phyloP scores from a whole-genome alignment of 768 basidiomycete genomes.

The Leccinum sublutescens region DNA sequence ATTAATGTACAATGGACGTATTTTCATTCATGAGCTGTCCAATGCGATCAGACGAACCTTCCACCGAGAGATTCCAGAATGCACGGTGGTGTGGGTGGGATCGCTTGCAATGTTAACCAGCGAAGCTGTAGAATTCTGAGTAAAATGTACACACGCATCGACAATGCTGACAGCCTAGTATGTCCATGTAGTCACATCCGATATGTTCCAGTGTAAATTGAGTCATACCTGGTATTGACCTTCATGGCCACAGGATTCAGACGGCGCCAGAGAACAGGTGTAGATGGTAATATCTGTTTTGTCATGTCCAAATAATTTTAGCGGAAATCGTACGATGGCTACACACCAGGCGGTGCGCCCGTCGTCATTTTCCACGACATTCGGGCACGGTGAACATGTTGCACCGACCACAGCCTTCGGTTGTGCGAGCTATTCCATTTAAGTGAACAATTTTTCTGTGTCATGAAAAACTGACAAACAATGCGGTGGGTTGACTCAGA shows the following conservation, averaged over 20 bases:
- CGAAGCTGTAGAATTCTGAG: neutral
- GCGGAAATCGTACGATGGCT: neutral
- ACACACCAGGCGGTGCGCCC: neutral
- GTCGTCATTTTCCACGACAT: neutral
- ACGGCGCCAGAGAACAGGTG: neutral
- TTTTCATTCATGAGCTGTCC: neutral
- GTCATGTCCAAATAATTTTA: neutral
- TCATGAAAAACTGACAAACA: neutral
- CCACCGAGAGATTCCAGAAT: neutral
- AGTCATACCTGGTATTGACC: neutral
- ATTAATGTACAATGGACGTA: neutral
- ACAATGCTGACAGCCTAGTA: neutral
- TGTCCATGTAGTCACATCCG: neutral
- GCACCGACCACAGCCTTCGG: slow-evolving; percentile 1
- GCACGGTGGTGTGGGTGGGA: neutral
- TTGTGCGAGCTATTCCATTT: neutral
- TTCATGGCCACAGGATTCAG: neutral
- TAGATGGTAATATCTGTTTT: neutral
- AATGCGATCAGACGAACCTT: neutral
- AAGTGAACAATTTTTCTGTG: neutral
- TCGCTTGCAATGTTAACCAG: neutral
- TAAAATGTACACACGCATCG: neutral
- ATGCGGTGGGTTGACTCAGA: neutral
- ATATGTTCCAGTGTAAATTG: neutral
- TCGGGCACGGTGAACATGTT: neutral